Conservation (phyloP, 169 alveolate genomes). For the Plasmodium vivax region DNA sequence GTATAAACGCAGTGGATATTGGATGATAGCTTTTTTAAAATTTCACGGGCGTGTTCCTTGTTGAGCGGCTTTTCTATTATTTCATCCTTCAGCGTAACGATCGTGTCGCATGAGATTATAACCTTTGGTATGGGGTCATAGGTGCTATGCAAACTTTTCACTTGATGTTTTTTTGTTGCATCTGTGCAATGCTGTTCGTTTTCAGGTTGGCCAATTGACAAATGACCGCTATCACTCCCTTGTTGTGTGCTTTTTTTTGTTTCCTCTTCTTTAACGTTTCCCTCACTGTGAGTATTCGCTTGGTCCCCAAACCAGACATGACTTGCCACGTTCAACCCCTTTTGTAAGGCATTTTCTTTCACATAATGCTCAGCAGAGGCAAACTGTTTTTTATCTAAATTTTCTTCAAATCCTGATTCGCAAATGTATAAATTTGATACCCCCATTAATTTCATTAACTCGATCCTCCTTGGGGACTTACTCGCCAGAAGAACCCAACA, state of each 20-base stretch:
- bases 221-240: not conserved
- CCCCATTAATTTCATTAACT: constrained; percentile 60
- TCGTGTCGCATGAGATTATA: constrained; percentile 80
- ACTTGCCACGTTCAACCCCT: constrained; percentile 80
- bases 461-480: constrained; percentile 70
- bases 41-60: constrained; percentile 77
- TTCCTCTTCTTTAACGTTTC: not conserved
- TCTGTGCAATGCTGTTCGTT: not conserved
- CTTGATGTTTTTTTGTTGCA: not conserved
- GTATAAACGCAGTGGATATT: constrained; percentile 77
- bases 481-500: constrained; percentile 64
- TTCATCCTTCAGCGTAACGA: constrained; percentile 69
- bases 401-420: constrained; percentile 83
- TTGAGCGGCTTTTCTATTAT: constrained; percentile 83
- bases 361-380: constrained; percentile 79
- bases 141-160: constrained; percentile 14
- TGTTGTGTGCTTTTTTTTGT: not conserved
- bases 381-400: constrained; percentile 76
- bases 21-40: constrained; percentile 69
- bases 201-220: not conserved
- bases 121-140: constrained; percentile 46
- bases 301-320: constrained; percentile 75
- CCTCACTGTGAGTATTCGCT: not conserved
- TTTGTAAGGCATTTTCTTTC: constrained; percentile 80
- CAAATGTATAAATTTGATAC: constrained; percentile 43